Base-by-base conservation (phyloP, 768 basidiomycete genomes). In the Xanthoconium stramineum region DNA sequence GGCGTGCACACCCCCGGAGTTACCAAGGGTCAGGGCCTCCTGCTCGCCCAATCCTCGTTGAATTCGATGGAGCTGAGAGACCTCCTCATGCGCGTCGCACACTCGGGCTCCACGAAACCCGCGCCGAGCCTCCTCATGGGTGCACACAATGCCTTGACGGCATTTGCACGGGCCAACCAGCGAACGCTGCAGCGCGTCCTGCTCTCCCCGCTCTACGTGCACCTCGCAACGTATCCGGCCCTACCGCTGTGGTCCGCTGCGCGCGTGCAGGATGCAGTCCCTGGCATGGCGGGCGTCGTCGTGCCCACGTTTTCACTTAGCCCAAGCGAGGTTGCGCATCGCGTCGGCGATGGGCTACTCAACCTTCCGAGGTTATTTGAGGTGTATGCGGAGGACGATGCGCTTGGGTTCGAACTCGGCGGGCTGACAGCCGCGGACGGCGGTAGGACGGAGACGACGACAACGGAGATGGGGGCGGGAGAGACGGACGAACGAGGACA, bases 311-410 rank as follows among this genome's bases (percentile, higher is more conserved):
- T 99, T 75, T 97, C 94, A 1, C 78, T 98, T 13, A 91, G 91
- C 11, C 95, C 94, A 1, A 96, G 87, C 52, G 91, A 93, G 52
- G 85, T 82, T 5, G 86, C 97, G 58, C 90, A 94, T 57, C 84
- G 86, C 55, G 86, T 98, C 33, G 90, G 91, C 3, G 97, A 98
- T 66, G 94, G 94, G n/a, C 74, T 99, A 35, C 78, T 98, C 33
- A 97, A 96, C 73, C 82, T 99, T 3, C 93, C 96, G 3, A 76
- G 94, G 53, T 75, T 98, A 15, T 97, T 98, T 66, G 95, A 98
- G 70, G 89, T 95, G 17, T 96, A 97, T 65, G 91, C 89, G 8
- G 87, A 88, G 55, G 94, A 98, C 68, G 93, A 94, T 57, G 91
- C 92, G 11, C 80, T 98, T 10, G 83, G 86, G 3, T 97, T 94